These are phyloP conservation scores for Rhodofomes roseus DNA, from an alignment of 1,284 basidiomycete genomes.

Conservation along the genomic window DNA sequence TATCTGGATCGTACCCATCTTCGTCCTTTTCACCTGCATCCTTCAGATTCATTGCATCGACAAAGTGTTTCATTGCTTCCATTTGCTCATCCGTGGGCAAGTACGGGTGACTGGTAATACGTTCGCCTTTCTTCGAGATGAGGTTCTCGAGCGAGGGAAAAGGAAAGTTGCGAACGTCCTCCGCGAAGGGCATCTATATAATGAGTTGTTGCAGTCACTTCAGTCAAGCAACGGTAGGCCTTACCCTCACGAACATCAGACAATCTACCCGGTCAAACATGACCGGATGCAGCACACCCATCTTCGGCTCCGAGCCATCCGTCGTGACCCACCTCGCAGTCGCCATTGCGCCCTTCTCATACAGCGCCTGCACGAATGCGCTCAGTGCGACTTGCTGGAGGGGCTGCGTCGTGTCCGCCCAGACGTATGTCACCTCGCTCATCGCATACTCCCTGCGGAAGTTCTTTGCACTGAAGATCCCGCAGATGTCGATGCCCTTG, in stretches of 20 bases:
- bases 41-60: slow-evolving; percentile 86
- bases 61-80: slow-evolving; percentile 81
- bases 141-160: slow-evolving; percentile 83
- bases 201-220: background rate
- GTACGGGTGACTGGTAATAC: slow-evolving; percentile 72
- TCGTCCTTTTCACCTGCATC: slow-evolving; percentile 67
- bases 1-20: slow-evolving; percentile 48
- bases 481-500: slow-evolving; percentile 85
- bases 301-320: slow-evolving; percentile 77
- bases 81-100: slow-evolving; percentile 81
- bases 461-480: slow-evolving; percentile 70
- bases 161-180: slow-evolving; percentile 85
- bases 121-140: slow-evolving; percentile 73
- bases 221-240: slow-evolving; percentile 11
- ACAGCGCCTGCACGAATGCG: slow-evolving; percentile 83
- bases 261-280: slow-evolving; percentile 70
- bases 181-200: slow-evolving; percentile 86
- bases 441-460: slow-evolving; percentile 80
- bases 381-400: slow-evolving; percentile 83
- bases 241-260: slow-evolving; percentile 78
- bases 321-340: slow-evolving; percentile 79
- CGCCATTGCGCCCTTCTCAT: slow-evolving; percentile 43
- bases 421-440: slow-evolving; percentile 87
- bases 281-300: slow-evolving; percentile 72
- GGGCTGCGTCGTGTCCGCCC: slow-evolving; percentile 67